phyloP scores from a whole-genome alignment of 208 protist genomes.

The Acanthamoeba culbertsoni region DNA sequence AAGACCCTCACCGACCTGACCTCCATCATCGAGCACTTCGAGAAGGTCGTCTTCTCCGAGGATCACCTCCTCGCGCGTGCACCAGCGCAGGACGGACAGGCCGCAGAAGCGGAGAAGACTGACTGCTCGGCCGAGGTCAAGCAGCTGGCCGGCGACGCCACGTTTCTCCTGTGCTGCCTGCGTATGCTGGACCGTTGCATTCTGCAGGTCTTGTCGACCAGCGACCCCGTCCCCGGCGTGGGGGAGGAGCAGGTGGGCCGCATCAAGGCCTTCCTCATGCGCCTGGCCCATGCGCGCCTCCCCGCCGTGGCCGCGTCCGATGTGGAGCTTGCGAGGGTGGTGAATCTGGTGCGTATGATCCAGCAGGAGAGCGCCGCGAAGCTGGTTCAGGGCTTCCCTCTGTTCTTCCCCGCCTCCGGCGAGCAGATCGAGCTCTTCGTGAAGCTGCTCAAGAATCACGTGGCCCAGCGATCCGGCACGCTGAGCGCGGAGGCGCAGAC shows the following conservation, averaged over 20 bases:
- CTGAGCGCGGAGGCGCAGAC: neutral
- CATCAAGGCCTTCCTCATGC: neutral
- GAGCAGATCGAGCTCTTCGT: neutral
- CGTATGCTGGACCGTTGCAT: neutral
- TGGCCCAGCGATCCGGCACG: too few species aligned
- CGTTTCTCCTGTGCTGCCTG: neutral
- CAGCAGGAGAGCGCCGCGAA: neutral
- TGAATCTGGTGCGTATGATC: neutral
- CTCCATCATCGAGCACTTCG: neutral
- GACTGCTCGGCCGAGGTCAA: neutral
- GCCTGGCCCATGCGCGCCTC: neutral
- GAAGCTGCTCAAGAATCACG: neutral
- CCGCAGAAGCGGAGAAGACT: neutral
- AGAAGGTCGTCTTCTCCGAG: neutral
- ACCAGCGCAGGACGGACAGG: too few species aligned
- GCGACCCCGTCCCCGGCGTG: neutral
- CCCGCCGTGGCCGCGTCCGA: neutral
- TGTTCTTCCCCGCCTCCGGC: neutral
- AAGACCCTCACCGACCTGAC: neutral
- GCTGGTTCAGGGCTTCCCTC: neutral
- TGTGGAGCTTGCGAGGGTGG: neutral
- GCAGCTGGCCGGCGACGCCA: neutral
- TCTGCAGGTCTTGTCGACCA: neutral
- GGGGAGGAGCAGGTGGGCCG: neutral
- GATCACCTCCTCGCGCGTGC: neutral